Conservation (phyloP, 768 basidiomycete species). For the Tricholoma saponaceum region DNA sequence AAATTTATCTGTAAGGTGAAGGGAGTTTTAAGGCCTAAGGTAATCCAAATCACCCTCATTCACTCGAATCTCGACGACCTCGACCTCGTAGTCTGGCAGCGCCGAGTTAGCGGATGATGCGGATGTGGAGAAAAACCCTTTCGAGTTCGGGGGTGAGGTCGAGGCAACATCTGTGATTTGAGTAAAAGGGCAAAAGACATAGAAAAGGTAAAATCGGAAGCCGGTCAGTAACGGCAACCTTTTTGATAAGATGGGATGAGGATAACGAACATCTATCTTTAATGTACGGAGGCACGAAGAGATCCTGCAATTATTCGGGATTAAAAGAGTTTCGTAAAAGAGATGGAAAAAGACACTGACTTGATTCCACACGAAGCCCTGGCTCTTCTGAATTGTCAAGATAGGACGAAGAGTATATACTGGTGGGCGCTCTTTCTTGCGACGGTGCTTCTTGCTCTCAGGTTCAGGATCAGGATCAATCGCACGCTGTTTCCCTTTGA, state of each 20-base stretch:
- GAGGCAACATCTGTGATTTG: conserved; percentile 65
- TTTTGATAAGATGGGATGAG: conserved; percentile 16
- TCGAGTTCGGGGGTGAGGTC: conserved; percentile 73
- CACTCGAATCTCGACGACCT: conserved; percentile 85
- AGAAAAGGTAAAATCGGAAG: conserved; percentile 2
- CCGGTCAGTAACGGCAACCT: conserved; percentile 15
- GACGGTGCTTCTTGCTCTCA: conserved; percentile 45
- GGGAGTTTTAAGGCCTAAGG: conserved; percentile 55
- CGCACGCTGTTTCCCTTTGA: conserved; percentile 81
- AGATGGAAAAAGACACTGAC: conserved; percentile 33
- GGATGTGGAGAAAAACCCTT: conserved; percentile 63
- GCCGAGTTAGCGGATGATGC: conserved; percentile 64
- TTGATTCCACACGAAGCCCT: conserved; percentile 92
- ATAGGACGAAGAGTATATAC: conserved; percentile 73
- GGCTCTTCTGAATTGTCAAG: conserved; percentile 80
- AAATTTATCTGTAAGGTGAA: neutral
- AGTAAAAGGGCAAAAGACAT: conserved; percentile 8
- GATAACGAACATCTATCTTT: conserved; percentile 78
- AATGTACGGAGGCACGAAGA: conserved; percentile 86
- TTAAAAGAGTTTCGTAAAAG: conserved; percentile 1
- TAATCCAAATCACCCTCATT: conserved; percentile 72
- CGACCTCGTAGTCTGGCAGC: conserved; percentile 75
- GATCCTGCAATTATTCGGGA: conserved; percentile 44
- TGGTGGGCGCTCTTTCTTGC: conserved; percentile 51
- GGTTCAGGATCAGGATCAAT: conserved; percentile 65